Conservation (phyloP, 2,329 filamentous ascomycete genomes). For the Stagonosporopsis rhizophila region DNA sequence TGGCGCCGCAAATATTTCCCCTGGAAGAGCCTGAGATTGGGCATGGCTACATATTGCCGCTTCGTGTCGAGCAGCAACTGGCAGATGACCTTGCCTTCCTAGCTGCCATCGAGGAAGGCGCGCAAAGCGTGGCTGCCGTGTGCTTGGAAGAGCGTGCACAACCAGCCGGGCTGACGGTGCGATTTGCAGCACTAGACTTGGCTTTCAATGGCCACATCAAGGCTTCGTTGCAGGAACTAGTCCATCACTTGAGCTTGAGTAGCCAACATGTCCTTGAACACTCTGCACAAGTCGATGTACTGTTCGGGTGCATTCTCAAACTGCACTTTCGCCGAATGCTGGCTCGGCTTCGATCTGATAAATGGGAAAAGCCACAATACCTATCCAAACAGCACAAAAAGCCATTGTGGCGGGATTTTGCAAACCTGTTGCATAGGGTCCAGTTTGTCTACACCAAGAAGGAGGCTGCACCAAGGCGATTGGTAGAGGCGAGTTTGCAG, state of each 20-base stretch:
- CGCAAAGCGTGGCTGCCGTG: conserved; percentile 15
- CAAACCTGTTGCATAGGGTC: conserved; percentile 6
- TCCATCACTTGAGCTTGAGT: background rate
- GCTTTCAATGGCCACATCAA: conserved; percentile 1
- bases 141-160: conserved; percentile 12
- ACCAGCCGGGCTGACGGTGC: background rate
- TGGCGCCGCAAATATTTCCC: conserved; percentile 5
- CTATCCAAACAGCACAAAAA: conserved; percentile 15
- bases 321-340: conserved; percentile 13
- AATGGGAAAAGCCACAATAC: conserved; percentile 17
- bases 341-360: conserved; percentile 9
- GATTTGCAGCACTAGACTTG: conserved; percentile 13
- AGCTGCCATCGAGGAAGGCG: conserved; percentile 16
- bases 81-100: conserved; percentile 14
- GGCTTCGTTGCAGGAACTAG: background rate
- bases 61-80: conserved; percentile 10
- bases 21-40: background rate
- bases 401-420: conserved; percentile 12
- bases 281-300: background rate
- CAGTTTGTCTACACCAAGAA: conserved; percentile 15
- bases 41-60: background rate
- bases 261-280: background rate
- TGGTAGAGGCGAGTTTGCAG: background rate
- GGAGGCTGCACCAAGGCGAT: background rate
- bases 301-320: conserved; percentile 6